Evolutionary conservation across 2,329 filamentous ascomycete genomes (phyloP).

Genomic region (Aspergillus novofumigatus): DNA sequence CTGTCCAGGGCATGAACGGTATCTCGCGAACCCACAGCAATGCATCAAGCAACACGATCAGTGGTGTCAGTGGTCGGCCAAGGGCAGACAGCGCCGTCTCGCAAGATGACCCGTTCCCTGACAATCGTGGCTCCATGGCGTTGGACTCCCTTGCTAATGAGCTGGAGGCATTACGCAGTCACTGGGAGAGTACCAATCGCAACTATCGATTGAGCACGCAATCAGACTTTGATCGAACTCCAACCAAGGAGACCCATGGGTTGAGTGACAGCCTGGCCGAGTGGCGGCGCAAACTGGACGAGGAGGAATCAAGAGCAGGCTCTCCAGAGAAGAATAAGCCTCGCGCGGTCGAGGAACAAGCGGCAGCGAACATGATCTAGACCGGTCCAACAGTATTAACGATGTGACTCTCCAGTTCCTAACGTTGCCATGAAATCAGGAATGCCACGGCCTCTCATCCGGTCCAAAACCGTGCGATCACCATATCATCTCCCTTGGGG

Average conservation of each 20-base stretch:
- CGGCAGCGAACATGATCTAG: constrained; percentile 35
- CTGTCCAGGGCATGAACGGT: constrained; percentile 35
- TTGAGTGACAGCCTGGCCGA: constrained; percentile 71
- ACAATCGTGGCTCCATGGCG: constrained; percentile 63
- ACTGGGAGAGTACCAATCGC: constrained; percentile 96
- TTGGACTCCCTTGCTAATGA: constrained; percentile 89
- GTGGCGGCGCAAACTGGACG: constrained; percentile 75
- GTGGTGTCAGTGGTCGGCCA: constrained; percentile 30
- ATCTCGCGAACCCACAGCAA: constrained; percentile 52
- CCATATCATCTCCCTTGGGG: not conserved
- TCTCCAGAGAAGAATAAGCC: constrained; percentile 25
- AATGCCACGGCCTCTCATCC: not conserved
- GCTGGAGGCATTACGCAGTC: constrained; percentile 80
- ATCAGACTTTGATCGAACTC: constrained; percentile 74
- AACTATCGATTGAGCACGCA: constrained; percentile 86
- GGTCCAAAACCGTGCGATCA: not conserved
- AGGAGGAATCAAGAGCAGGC: constrained; percentile 42
- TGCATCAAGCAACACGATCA: constrained; percentile 47
- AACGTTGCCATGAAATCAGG: constrained; percentile 18
- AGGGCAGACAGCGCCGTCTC: constrained; percentile 40
- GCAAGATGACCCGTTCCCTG: constrained; percentile 41
- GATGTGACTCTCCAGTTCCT: constrained; percentile 19
- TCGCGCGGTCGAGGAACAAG: constrained; percentile 16
- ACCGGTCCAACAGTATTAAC: constrained; percentile 10
- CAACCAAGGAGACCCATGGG: constrained; percentile 40